A percentile compares a stretch with the other conserved stretches of the same genome.
Evolutionary conservation across 768 basidiomycete species (phyloP).

Genomic region (Pleurotus salmoneostramineus): DNA sequence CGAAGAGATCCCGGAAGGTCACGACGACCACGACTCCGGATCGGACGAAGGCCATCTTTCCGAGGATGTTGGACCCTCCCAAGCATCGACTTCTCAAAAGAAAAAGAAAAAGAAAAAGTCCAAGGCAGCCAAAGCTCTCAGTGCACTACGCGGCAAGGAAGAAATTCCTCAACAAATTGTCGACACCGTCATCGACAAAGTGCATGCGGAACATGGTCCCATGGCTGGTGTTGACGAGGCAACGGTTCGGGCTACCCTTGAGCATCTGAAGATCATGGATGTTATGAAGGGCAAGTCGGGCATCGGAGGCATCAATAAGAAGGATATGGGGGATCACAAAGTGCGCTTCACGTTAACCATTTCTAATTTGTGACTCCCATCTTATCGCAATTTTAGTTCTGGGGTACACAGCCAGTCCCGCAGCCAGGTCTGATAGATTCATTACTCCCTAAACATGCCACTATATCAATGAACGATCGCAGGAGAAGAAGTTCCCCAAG

Average conservation of each 20-base stretch:
- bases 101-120: conserved; percentile 92
- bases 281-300: conserved; percentile 80
- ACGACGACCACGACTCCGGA: conserved; percentile 20
- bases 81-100: conserved; percentile 49
- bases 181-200: conserved; percentile 61
- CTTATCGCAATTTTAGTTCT: conserved; percentile 58
- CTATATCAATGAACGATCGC: neutral
- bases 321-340: conserved; percentile 87
- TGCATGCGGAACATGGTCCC: conserved; percentile 53
- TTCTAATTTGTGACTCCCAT: neutral
- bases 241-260: conserved; percentile 63
- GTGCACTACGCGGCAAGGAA: conserved; percentile 39
- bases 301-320: conserved; percentile 69
- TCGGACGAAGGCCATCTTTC: conserved; percentile 21
- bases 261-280: conserved; percentile 83
- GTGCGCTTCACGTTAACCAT: conserved; percentile 33
- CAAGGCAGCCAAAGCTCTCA: conserved; percentile 53
- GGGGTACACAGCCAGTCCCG: conserved; percentile 97
- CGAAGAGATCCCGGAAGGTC: neutral
- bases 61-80: conserved; percentile 13
- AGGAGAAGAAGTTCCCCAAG: conserved; percentile 63
- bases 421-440: conserved; percentile 52
- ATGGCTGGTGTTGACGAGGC: conserved; percentile 52
- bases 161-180: conserved; percentile 61
- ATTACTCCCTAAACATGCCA: neutral